Percentiles rank a stretch among this genome's conserved stretches.
These are phyloP conservation scores for Glutinoglossum americanum DNA, from an alignment of 495 filamentous ascomycete species.

Conservation along the genomic window DNA sequence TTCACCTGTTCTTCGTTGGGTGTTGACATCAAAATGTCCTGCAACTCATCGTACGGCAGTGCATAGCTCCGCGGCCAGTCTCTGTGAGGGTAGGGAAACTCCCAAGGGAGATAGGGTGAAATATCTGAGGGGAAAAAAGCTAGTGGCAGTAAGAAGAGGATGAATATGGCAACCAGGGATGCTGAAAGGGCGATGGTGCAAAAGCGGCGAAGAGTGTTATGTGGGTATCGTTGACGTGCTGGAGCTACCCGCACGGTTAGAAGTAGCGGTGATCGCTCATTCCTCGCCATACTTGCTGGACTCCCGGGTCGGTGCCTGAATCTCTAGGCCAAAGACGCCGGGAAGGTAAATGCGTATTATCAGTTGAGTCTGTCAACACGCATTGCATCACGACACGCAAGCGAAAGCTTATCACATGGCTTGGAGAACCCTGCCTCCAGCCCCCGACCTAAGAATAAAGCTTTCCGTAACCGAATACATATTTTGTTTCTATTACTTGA, in stretches of 20 bases:
- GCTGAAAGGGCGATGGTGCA: slow-evolving; percentile 42
- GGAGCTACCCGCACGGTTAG: slow-evolving; percentile 29
- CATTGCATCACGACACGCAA: background rate
- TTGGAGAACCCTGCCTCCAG: too few relatives aligned
- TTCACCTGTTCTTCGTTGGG: slow-evolving; percentile 44
- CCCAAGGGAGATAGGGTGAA: slow-evolving; percentile 21
- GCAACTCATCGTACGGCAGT: slow-evolving; percentile 42
- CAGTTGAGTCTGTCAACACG: background rate
- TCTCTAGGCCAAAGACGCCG: background rate
- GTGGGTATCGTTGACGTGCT: slow-evolving; percentile 40
- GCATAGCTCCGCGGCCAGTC: slow-evolving; percentile 21
- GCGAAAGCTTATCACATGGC: background rate
- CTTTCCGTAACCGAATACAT: too few relatives aligned
- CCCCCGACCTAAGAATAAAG: too few relatives aligned
- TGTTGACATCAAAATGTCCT: slow-evolving; percentile 44
- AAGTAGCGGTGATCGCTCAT: slow-evolving; percentile 40
- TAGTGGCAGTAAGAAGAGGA: slow-evolving; percentile 40
- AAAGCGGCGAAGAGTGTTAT: slow-evolving; percentile 44
- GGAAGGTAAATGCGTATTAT: background rate
- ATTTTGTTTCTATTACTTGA: too few relatives aligned
- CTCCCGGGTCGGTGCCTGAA: background rate
- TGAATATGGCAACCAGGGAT: slow-evolving; percentile 32
- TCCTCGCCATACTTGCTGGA: slow-evolving; percentile 23
- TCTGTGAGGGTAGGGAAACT: slow-evolving; percentile 19
- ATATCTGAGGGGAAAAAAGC: slow-evolving; percentile 20